Evolutionary conservation across 768 basidiomycete species (phyloP), one percentile per base, ranked within the genome.

Genomic region (Chalciporus pseudorubinellus): DNA sequence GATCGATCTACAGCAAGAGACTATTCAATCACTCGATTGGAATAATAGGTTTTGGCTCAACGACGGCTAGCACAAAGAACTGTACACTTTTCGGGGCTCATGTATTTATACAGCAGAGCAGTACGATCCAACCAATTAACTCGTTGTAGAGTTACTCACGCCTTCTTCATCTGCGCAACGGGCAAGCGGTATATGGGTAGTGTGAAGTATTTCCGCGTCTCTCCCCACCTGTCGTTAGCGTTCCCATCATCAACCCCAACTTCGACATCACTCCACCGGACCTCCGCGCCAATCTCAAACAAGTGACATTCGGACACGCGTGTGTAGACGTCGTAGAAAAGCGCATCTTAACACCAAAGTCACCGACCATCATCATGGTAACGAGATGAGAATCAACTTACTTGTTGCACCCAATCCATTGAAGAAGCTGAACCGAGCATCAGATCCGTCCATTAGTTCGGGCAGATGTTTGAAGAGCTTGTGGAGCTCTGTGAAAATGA

Each of bases 361-460:
- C 44, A 52, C 45, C 18, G 41, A 22, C 38, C 21, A 19, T 31
- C 14, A 11, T 19, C 16, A 4, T 7, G 18, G 22, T 18, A 21
- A 19, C 6, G 31, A 16, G 36, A 54, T 33, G 48, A 29, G 41
- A 33, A 44, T 36, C 31, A 20, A 72, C 86, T 66, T 63, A 89
- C 92, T 93, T 8, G 93, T 98, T 26, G 95, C 95, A 14, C 92
- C 97, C 9, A 99, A 79, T 12, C 97, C 97, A 63, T 99, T 92
- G 79, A 98, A 99, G 72, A 98, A 99, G 53, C 92, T 87, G 65
- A 95, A 90, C 14, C 83, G 76, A n/a, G 88, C 86, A 13, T 83
- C 75, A n/a, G 83, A 79, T 13, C 84, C 83, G 19, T 77, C 76
- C 14, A 98, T 74, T 5, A 99, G 75, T 59, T 88, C 77, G 3